These are phyloP conservation scores for Thoreauomyces humboldtii DNA, from an alignment of 192 early-diverging fungal genomes.

Conservation along the genomic window DNA sequence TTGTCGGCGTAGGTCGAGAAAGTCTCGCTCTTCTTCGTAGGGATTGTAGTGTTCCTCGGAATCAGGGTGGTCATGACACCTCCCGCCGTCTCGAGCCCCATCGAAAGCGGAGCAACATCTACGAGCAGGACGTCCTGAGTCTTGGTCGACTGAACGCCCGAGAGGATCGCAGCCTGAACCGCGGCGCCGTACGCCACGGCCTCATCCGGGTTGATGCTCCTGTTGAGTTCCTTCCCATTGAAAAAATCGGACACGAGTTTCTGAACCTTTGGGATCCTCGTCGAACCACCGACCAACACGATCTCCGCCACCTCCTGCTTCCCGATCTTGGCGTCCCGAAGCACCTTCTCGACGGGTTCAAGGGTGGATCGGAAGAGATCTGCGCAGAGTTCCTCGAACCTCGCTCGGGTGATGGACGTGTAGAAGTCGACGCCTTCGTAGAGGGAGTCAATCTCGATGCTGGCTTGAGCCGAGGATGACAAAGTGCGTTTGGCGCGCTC, in stretches of 20 bases:
- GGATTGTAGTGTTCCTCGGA: conserved; percentile 88
- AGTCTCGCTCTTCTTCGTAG: conserved; percentile 90
- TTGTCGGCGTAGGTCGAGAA: conserved; percentile 97
- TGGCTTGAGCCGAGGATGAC: conserved; percentile 77
- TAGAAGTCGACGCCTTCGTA: conserved; percentile 91
- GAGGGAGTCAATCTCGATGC: conserved; percentile 86
- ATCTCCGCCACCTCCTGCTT: conserved; percentile 83
- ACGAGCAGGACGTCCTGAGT: conserved; percentile 81
- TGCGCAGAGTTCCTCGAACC: conserved; percentile 90
- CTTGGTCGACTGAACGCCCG: conserved; percentile 78
- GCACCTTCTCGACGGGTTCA: conserved; percentile 89
- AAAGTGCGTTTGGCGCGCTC: conserved; percentile 92
- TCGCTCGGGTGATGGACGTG: conserved; percentile 86
- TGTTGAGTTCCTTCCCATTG: conserved; percentile 91
- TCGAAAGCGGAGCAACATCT: conserved; percentile 87
- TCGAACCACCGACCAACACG: conserved; percentile 90
- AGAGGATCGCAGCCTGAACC: conserved; percentile 81
- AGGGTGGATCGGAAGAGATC: conserved; percentile 87
- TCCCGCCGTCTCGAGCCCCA: conserved; percentile 94
- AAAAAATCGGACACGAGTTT: conserved; percentile 83
- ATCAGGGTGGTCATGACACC: conserved; percentile 95
- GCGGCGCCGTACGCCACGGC: conserved; percentile 92
- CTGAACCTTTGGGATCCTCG: conserved; percentile 92
- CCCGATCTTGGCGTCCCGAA: conserved; percentile 84
- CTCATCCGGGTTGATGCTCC: conserved; percentile 95